Conservation (phyloP, 2,329 filamentous ascomycete species). For the Fusarium incarnatum region DNA sequence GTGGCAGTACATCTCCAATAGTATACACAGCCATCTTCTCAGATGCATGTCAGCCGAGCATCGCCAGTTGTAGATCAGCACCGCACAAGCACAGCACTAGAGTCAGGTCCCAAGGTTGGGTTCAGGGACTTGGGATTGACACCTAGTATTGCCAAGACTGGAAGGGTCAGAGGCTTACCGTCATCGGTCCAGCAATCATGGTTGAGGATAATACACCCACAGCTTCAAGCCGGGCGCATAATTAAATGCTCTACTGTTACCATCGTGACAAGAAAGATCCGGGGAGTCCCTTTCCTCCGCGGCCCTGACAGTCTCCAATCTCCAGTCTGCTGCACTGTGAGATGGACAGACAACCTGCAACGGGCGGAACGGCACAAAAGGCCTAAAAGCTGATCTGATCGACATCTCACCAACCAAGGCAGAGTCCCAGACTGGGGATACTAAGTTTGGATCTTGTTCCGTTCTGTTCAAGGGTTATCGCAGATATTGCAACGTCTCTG, state of each 20-base stretch:
- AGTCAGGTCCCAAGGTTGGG: constrained; percentile 34
- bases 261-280: constrained; percentile 35
- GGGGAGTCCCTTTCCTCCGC: neutral
- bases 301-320: constrained; percentile 8
- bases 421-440: constrained; percentile 24
- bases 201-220: constrained; percentile 17
- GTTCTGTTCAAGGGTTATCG: constrained; percentile 21
- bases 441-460: constrained; percentile 4
- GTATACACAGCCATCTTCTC: constrained; percentile 30
- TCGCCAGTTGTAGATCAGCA: constrained; percentile 36
- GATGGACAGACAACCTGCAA: neutral
- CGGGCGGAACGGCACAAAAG: neutral
- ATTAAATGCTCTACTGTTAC: neutral
- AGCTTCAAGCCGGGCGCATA: constrained; percentile 16
- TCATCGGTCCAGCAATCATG: constrained; percentile 33
- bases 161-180: constrained; percentile 33
- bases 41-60: constrained; percentile 40
- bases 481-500: neutral
- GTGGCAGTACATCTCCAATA: neutral
- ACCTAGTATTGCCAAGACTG: constrained; percentile 33
- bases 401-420: constrained; percentile 29
- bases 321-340: neutral
- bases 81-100: constrained; percentile 26
- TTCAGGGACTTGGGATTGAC: constrained; percentile 39
- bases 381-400: constrained; percentile 18